These are phyloP conservation scores for Cutaneotrichosporon sp. DNA, from an alignment of 1,284 basidiomycete genomes.

Conservation along the genomic window DNA sequence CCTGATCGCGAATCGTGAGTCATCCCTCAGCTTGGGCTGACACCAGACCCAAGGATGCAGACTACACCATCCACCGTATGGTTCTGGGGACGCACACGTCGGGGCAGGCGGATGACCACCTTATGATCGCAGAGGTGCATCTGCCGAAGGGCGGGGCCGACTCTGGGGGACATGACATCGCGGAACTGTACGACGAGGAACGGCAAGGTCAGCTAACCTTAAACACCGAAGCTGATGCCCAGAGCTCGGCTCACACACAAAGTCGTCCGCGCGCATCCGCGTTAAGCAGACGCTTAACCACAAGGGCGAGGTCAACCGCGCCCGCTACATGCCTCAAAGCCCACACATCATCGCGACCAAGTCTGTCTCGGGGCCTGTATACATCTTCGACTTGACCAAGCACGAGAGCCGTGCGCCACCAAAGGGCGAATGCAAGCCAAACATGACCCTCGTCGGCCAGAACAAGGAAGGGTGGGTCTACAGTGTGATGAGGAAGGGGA, in stretches of 20 bases:
- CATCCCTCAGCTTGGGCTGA: constrained; percentile 5
- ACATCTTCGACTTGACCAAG: constrained; percentile 94
- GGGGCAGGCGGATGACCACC: constrained; percentile 87
- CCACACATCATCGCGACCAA: constrained; percentile 96
- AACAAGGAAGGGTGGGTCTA: constrained; percentile 76
- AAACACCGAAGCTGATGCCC: constrained; percentile 1
- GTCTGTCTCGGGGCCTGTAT: constrained; percentile 80
- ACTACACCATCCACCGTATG: constrained; percentile 87
- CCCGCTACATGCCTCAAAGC: constrained; percentile 98
- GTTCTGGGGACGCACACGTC: constrained; percentile 98
- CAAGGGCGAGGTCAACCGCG: constrained; percentile 91
- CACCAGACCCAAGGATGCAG: constrained; percentile 66
- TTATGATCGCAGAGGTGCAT: constrained; percentile 92
- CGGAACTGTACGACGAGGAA: constrained; percentile 82
- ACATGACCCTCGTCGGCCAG: constrained; percentile 87
- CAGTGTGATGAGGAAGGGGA: too few species aligned
- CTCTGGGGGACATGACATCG: constrained; percentile 62
- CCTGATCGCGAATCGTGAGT: constrained; percentile 89
- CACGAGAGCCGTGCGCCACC: constrained; percentile 88
- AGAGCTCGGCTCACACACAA: constrained; percentile 80
- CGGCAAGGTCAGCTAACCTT: constrained; percentile 57
- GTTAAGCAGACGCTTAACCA: constrained; percentile 95
- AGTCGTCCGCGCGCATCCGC: constrained; percentile 72
- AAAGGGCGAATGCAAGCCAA: constrained; percentile 77
- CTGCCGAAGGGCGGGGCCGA: constrained; percentile 66